Conservation (phyloP, 108 stramenopile genomes). For the Schizochytrium sp. region DNA sequence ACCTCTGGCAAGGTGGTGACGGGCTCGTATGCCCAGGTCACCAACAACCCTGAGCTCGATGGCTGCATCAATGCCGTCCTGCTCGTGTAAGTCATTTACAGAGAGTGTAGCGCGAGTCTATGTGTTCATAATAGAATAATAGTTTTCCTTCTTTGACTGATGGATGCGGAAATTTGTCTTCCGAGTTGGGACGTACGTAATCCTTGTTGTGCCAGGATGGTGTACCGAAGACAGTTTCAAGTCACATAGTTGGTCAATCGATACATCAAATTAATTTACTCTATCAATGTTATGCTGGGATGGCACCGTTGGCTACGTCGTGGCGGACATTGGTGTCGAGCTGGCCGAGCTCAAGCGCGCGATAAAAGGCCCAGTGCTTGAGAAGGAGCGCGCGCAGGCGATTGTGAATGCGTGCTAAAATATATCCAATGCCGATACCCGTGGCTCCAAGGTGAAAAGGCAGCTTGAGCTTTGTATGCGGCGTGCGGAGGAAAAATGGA, state of each 20-base stretch:
- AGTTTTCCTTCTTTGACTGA: too few relatives aligned
- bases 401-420: background rate
- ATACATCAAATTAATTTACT: background rate
- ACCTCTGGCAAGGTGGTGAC: conserved; percentile 95
- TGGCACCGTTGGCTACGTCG: background rate
- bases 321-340: background rate
- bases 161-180: too few relatives aligned
- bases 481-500: background rate
- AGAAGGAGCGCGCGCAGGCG: background rate
- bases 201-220: too few relatives aligned
- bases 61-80: conserved; percentile 83
- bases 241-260: background rate
- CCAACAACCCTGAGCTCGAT: conserved; percentile 91
- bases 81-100: conserved; percentile 50
- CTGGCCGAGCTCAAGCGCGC: background rate
- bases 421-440: background rate
- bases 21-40: conserved; percentile 98
- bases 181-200: too few relatives aligned
- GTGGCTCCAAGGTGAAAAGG: background rate
- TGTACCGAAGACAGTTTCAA: background rate
- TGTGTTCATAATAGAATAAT: background rate
- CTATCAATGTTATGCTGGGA: background rate
- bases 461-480: background rate
- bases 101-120: background rate
- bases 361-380: background rate